Evolutionary conservation across 2,329 filamentous ascomycete genomes (phyloP).

Genomic region (Dryadomyces quercivorus): DNA sequence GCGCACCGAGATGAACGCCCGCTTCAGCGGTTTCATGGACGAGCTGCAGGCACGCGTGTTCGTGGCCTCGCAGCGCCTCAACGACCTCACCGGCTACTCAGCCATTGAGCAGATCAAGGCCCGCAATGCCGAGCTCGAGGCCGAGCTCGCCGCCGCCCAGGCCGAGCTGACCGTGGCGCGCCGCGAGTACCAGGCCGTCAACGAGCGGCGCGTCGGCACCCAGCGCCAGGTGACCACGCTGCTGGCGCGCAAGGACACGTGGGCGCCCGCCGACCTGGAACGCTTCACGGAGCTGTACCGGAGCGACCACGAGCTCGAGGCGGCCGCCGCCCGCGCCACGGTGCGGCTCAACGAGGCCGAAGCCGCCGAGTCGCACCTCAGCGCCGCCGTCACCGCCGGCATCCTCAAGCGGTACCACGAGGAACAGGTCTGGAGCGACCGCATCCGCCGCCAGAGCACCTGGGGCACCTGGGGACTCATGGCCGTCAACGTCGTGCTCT

Average conservation of each 20-base stretch:
- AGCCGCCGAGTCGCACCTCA: slow-evolving; percentile 64
- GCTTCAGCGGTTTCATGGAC: slow-evolving; percentile 70
- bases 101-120: slow-evolving; percentile 77
- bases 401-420: slow-evolving; percentile 93
- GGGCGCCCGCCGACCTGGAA: slow-evolving; percentile 78
- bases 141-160: slow-evolving; percentile 46
- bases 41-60: slow-evolving; percentile 76
- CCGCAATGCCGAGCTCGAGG: slow-evolving; percentile 59
- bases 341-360: slow-evolving; percentile 62
- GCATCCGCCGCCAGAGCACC: slow-evolving; percentile 88
- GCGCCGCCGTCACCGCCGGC: slow-evolving; percentile 61
- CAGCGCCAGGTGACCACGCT: slow-evolving; percentile 94
- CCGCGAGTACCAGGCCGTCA: slow-evolving; percentile 68
- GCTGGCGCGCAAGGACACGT: slow-evolving; percentile 85
- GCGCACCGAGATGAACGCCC: slow-evolving; percentile 28
- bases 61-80: slow-evolving; percentile 75
- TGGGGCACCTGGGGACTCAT: slow-evolving; percentile 98
- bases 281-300: slow-evolving; percentile 89
- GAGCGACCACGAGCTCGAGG: slow-evolving; percentile 85
- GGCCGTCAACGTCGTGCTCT: slow-evolving; percentile 87
- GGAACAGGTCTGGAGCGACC: slow-evolving; percentile 98
- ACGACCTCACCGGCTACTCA: slow-evolving; percentile 88
- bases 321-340: slow-evolving; percentile 62
- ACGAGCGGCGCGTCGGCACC: slow-evolving; percentile 69
- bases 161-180: slow-evolving; percentile 58